Evolutionary conservation across 345 rosid genomes (phyloP).

Genomic region (Passiflora organensis): DNA sequence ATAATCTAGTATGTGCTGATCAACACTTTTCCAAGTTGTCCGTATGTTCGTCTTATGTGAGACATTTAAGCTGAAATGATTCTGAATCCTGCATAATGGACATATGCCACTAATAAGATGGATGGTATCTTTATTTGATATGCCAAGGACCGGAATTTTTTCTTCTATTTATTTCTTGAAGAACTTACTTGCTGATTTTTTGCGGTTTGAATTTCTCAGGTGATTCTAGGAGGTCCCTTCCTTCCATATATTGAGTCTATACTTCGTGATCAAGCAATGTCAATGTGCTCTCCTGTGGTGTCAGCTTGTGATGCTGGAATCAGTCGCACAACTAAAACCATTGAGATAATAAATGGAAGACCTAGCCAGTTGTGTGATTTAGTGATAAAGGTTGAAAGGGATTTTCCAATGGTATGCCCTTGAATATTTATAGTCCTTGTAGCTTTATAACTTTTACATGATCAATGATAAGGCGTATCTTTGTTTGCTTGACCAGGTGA

Average conservation of each 20-base stretch:
- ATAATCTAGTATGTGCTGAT: too few species aligned
- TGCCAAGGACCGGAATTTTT: not conserved
- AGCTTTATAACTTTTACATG: not conserved
- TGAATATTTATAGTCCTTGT: constrained; percentile 1
- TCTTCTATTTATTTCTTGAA: not conserved
- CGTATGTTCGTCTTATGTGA: too few species aligned
- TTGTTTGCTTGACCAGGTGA: not conserved
- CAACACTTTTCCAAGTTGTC: too few species aligned
- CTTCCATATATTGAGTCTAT: constrained; percentile 61
- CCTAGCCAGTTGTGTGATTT: constrained; percentile 64
- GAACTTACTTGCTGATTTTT: constrained; percentile 1
- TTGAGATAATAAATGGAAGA: constrained; percentile 31
- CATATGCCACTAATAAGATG: too few species aligned
- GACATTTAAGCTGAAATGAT: too few species aligned
- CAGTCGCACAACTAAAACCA: constrained; percentile 44
- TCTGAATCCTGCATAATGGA: too few species aligned
- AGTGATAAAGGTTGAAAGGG: constrained; percentile 37
- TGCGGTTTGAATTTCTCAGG: constrained; percentile 31
- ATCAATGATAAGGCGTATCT: not conserved
- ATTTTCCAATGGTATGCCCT: constrained; percentile 44
- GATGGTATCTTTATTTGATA: too few species aligned
- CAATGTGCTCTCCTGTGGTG: constrained; percentile 48
- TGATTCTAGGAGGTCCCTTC: constrained; percentile 84
- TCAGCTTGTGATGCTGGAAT: constrained; percentile 55
- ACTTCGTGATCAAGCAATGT: constrained; percentile 56